These are phyloP conservation scores for Xeromyces bisporus DNA, from an alignment of 495 filamentous ascomycete species.

Conservation along the genomic window DNA sequence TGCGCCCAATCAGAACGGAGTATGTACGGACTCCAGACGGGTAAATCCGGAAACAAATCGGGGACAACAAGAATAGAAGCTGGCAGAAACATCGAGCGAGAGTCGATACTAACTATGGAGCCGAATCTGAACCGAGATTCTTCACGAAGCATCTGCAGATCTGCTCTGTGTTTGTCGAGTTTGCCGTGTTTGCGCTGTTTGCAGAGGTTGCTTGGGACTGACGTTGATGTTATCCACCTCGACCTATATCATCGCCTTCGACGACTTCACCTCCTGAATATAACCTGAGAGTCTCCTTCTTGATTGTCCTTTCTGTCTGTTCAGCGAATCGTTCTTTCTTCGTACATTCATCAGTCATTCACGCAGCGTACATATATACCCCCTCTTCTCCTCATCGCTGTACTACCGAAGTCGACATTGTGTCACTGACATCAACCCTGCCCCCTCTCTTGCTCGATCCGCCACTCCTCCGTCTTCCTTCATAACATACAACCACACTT, in stretches of 20 bases:
- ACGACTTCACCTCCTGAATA: background rate
- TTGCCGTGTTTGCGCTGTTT: background rate
- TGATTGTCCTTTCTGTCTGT: background rate
- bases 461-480: background rate
- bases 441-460: background rate
- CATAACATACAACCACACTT: background rate
- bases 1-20: too few relatives aligned
- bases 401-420: background rate
- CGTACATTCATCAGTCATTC: background rate
- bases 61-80: constrained; percentile 4
- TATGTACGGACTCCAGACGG: too few relatives aligned
- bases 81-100: constrained; percentile 5
- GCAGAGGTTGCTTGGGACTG: constrained; percentile 1
- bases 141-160: background rate
- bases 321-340: background rate
- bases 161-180: too few relatives aligned
- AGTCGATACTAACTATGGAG: background rate
- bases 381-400: background rate
- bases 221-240: constrained; percentile 4
- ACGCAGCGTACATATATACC: background rate
- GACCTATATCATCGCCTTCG: background rate
- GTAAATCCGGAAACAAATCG: constrained; percentile 4
- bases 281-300: background rate
- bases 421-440: background rate
- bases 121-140: background rate